A percentile compares a stretch with the other conserved stretches of the same genome.
Evolutionary conservation across 1,284 basidiomycete species (phyloP).

Genomic region (Lentinus polychrous): DNA sequence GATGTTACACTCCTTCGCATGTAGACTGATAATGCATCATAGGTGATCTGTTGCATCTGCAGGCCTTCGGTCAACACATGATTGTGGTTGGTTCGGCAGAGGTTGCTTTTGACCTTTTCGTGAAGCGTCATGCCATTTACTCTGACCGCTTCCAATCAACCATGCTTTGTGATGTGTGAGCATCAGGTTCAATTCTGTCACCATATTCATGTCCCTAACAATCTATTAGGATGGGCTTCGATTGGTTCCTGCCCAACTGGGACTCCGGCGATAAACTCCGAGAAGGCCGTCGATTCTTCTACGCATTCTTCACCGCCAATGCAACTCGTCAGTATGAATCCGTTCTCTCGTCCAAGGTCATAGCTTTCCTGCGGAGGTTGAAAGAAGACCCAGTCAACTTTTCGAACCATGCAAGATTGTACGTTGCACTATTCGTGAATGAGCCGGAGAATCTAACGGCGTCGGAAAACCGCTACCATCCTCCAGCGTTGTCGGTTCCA

Average conservation of each 20-base stretch:
- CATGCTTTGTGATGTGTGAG: neutral
- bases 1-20: neutral
- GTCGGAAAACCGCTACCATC: neutral
- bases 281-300: conserved; percentile 27
- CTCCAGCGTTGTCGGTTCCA: conserved; percentile 1
- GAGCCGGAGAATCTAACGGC: neutral
- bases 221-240: conserved; percentile 30
- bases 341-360: conserved; percentile 18
- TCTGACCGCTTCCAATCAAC: conserved; percentile 26
- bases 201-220: neutral
- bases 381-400: conserved; percentile 15
- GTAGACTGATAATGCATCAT: neutral
- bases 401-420: neutral
- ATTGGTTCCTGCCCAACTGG: conserved; percentile 27
- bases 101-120: conserved; percentile 41
- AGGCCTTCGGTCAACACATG: conserved; percentile 17
- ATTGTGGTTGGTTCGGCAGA: conserved; percentile 28
- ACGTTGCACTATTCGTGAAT: neutral
- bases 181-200: neutral
- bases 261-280: conserved; percentile 35
- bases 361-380: conserved; percentile 25
- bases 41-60: conserved; percentile 22
- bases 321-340: conserved; percentile 13
- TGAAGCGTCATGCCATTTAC: conserved; percentile 39
- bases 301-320: conserved; percentile 16